Evolutionary conservation across 1,284 basidiomycete genomes (phyloP), one percentile per base, ranked within the genome.

Genomic region (Rhodofomes roseus): DNA sequence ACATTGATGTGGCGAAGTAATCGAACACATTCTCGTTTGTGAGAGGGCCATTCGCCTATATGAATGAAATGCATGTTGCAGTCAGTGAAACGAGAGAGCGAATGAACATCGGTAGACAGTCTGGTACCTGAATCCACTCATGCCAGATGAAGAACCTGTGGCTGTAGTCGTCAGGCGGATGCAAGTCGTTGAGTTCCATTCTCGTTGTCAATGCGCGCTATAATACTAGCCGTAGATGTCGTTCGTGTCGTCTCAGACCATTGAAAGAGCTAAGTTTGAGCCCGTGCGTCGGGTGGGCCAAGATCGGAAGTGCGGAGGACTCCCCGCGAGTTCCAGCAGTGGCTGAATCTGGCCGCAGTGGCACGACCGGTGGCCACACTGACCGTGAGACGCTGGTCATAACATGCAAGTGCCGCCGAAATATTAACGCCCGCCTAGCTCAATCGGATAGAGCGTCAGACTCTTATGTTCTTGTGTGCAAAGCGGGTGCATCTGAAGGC

Each of bases 381-480:
- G n/a, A n/a, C n/a, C n/a, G n/a, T n/a, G n/a, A n/a, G n/a, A n/a
- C n/a, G n/a, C n/a, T n/a, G n/a, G n/a, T n/a, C n/a, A n/a, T n/a
- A n/a, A n/a, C n/a, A n/a, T n/a, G n/a, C n/a, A n/a, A n/a, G n/a
- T n/a, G n/a, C n/a, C n/a, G n/a, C n/a, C n/a, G n/a, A n/a, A n/a
- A n/a, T n/a, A n/a, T 11, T 18, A 48, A 18, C 31, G 86, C 86
- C 85, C 80, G 85, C 85, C 84, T 87, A 87, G 87, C 87, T 89
- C 87, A 89, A 88, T 89, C 85, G 87, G 86, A 85, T 86, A 89
- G 87, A 89, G 87, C 87, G 85, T 88, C 86, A 88, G 87, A 88
- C 87, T 89, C 69, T 71, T 71, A 70, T 2, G 11, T 50, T 29
- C 11, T 27, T 18, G 16, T 34, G 9, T 48, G 12, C 41, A 2